Evolutionary conservation across 495 filamentous ascomycete genomes (phyloP).

Genomic region (Rostrohypoxylon terebratum): DNA sequence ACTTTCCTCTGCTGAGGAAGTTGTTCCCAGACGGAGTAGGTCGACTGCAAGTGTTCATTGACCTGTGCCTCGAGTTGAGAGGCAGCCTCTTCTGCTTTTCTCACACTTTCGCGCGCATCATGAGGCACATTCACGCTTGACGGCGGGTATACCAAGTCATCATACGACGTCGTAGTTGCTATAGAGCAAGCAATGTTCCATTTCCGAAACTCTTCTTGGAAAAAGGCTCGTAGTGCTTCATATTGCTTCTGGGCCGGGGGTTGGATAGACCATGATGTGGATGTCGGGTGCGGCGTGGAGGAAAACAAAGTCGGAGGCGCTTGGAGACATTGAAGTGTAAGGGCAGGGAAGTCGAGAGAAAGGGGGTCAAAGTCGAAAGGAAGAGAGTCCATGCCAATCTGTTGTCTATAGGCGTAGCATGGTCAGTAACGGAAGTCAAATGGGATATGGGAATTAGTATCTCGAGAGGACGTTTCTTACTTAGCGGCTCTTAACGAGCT

Average conservation of each 20-base stretch:
- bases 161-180: conserved; percentile 55
- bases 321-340: conserved; percentile 82
- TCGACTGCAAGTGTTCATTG: conserved; percentile 73
- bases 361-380: conserved; percentile 89
- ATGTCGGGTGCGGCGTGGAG: conserved; percentile 74
- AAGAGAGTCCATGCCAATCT: conserved; percentile 58
- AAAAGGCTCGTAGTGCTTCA: conserved; percentile 73
- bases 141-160: conserved; percentile 57
- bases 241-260: conserved; percentile 77
- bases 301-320: conserved; percentile 80
- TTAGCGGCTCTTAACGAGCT: conserved; percentile 83
- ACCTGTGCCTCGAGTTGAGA: conserved; percentile 70
- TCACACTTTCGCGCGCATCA: conserved; percentile 59
- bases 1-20: conserved; percentile 66
- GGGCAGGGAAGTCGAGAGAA: conserved; percentile 80
- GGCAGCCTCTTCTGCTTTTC: conserved; percentile 53
- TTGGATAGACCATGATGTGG: conserved; percentile 77
- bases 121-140: conserved; percentile 39
- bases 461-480: conserved; percentile 59
- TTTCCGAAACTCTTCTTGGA: conserved; percentile 72
- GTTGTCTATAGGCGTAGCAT: conserved; percentile 50
- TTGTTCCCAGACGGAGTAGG: conserved; percentile 76
- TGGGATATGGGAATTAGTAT: neutral
- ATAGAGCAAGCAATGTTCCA: conserved; percentile 65
- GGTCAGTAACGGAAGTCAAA: conserved; percentile 25